phyloP scores from a whole-genome alignment of 2,329 filamentous ascomycete genomes.

The Pseudocercospora vitis region DNA sequence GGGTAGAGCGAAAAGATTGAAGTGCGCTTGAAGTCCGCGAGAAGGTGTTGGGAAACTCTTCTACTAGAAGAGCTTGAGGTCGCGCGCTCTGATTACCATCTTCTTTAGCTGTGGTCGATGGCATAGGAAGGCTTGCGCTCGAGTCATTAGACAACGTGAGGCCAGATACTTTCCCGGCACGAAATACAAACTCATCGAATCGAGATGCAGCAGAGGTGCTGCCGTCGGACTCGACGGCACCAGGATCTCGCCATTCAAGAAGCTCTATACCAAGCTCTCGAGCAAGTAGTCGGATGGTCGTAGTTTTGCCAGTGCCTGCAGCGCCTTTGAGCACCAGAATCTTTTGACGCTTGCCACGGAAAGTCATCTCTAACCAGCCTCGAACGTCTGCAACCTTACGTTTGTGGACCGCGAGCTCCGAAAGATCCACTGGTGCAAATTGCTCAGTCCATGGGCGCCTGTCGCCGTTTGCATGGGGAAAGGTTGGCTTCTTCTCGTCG shows the following conservation, averaged over 20 bases:
- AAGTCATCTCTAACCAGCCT: slow-evolving; percentile 75
- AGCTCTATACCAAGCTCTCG: slow-evolving; percentile 74
- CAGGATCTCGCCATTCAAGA: slow-evolving; percentile 81
- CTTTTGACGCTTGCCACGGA: slow-evolving; percentile 52
- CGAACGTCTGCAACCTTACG: slow-evolving; percentile 87
- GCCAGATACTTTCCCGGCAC: slow-evolving; percentile 76
- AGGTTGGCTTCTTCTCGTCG: slow-evolving; percentile 38
- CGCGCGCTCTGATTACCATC: slow-evolving; percentile 3
- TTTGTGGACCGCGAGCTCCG: slow-evolving; percentile 91
- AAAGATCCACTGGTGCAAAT: slow-evolving; percentile 71
- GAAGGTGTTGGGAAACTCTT: slow-evolving; percentile 54
- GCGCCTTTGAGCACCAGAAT: slow-evolving; percentile 74
- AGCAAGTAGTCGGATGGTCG: slow-evolving; percentile 75
- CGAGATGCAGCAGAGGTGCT: slow-evolving; percentile 72
- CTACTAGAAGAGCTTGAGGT: slow-evolving; percentile 46
- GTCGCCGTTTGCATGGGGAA: slow-evolving; percentile 49
- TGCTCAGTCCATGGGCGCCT: slow-evolving; percentile 81
- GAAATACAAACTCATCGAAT: slow-evolving; percentile 88
- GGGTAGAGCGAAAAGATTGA: slow-evolving; percentile 64
- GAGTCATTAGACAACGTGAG: slow-evolving; percentile 52
- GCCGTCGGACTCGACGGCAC: slow-evolving; percentile 46
- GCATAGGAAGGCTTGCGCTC: slow-evolving; percentile 8
- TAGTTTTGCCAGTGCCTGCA: slow-evolving; percentile 90
- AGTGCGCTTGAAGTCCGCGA: slow-evolving; percentile 46
- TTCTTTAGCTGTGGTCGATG: slow-evolving; percentile 8